A percentile compares a stretch with the other conserved stretches of the same genome.
These are phyloP conservation scores for Vigna mungo DNA, from an alignment of 306 rosid genomes.

Conservation along the genomic window DNA sequence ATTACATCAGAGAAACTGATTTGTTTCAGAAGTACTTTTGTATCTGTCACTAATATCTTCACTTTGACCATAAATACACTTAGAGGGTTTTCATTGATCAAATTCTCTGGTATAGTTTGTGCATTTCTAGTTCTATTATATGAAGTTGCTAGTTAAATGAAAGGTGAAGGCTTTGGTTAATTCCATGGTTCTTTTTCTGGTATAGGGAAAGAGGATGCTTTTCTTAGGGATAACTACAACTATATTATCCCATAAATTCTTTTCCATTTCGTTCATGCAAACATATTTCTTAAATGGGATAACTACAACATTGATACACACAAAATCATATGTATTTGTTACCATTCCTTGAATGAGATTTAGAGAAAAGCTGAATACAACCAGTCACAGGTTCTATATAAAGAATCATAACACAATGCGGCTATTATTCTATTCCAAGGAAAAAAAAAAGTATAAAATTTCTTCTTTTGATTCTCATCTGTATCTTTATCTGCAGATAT, in stretches of 20 bases:
- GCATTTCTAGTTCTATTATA: background rate
- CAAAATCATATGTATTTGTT: background rate
- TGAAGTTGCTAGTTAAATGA: background rate
- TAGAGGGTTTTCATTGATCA: background rate
- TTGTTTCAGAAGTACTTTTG: no score
- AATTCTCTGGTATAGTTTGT: background rate
- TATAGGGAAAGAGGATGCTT: no score
- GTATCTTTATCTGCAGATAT: background rate
- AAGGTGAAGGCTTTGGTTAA: no score
- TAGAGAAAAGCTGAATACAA: background rate
- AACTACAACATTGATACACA: background rate
- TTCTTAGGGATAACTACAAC: no score
- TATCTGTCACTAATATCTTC: background rate
- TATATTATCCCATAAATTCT: background rate
- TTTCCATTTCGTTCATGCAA: background rate
- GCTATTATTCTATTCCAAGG: background rate
- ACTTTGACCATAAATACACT: background rate
- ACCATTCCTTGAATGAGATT: background rate
- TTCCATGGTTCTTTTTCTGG: no score
- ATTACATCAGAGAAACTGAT: no score
- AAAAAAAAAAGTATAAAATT: background rate
- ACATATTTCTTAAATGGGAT: no score
- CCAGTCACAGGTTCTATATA: background rate
- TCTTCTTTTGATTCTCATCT: background rate
- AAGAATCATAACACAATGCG: background rate